A percentile compares a stretch with the other conserved stretches of the same genome.
phyloP scores from a whole-genome alignment of 305 asterid genomes.

The Galium porrigens region DNA sequence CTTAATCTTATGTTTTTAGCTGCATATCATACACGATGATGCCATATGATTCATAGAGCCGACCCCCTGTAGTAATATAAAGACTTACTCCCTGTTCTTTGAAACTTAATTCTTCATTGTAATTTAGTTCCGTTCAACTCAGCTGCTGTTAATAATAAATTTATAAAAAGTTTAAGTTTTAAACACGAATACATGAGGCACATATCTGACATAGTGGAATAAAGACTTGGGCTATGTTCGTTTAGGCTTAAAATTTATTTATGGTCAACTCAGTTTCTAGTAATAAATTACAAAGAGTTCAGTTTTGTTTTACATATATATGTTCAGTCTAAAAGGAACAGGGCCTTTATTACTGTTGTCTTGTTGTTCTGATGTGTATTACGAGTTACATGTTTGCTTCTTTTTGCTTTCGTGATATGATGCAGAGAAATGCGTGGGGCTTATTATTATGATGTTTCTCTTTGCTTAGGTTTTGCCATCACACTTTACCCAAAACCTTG shows the following conservation, averaged over 20 bases:
- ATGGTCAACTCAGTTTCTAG: not conserved
- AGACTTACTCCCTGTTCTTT: not conserved
- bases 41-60: not conserved
- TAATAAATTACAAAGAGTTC: not conserved
- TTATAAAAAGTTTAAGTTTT: not conserved
- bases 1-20: not conserved
- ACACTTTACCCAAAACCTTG: conserved; percentile 62
- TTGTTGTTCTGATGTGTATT: not conserved
- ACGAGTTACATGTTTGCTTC: not conserved
- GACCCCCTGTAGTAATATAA: not conserved
- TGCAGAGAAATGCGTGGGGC: not conserved
- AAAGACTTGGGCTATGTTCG: not conserved
- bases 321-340: no score
- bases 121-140: not conserved
- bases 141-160: not conserved
- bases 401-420: not conserved
- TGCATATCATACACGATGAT: not conserved
- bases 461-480: conserved; percentile 36
- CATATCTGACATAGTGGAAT: not conserved
- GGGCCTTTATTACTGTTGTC: not conserved
- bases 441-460: conserved; percentile 9
- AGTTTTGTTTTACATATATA: no score
- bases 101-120: not conserved
- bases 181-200: not conserved
- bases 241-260: not conserved